These are phyloP conservation scores for Flammula alnicola DNA, from an alignment of 1,284 basidiomycete genomes.

Conservation along the genomic window DNA sequence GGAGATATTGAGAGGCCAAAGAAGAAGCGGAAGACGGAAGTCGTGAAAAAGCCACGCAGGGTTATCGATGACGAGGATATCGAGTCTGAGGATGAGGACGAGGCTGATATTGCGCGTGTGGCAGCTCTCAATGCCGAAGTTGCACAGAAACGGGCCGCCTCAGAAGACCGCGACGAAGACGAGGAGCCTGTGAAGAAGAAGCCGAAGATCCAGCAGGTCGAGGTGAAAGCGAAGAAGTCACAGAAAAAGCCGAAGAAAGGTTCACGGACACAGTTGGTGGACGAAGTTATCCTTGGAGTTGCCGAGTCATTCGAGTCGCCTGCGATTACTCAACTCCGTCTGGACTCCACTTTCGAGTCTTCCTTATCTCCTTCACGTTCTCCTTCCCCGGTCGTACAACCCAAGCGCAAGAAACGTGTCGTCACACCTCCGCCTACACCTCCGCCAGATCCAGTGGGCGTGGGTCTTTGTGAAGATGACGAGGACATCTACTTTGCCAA, in stretches of 20 bases:
- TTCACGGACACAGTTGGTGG: constrained; percentile 37
- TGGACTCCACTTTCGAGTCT: constrained; percentile 49
- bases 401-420: constrained; percentile 34
- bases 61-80: constrained; percentile 40
- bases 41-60: constrained; percentile 33
- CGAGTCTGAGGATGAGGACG: constrained; percentile 45
- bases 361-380: constrained; percentile 50
- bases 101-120: constrained; percentile 35
- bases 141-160: constrained; percentile 34
- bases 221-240: constrained; percentile 16
- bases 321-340: constrained; percentile 51
- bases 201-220: constrained; percentile 27
- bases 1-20: no score
- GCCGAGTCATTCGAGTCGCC: constrained; percentile 55
- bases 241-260: constrained; percentile 32
- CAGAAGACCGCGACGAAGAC: constrained; percentile 50
- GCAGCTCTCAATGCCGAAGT: constrained; percentile 23
- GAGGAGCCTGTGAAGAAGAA: constrained; percentile 50
- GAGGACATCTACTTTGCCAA: constrained; percentile 91
- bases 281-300: constrained; percentile 54
- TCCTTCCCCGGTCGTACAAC: constrained; percentile 41
- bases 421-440: constrained; percentile 48
- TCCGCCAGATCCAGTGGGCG: constrained; percentile 59
- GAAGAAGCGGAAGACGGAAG: constrained; percentile 41
- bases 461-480: constrained; percentile 80